These are phyloP conservation scores for Porpolomopsis calyptriformis DNA, from an alignment of 768 basidiomycete genomes.

Conservation along the genomic window DNA sequence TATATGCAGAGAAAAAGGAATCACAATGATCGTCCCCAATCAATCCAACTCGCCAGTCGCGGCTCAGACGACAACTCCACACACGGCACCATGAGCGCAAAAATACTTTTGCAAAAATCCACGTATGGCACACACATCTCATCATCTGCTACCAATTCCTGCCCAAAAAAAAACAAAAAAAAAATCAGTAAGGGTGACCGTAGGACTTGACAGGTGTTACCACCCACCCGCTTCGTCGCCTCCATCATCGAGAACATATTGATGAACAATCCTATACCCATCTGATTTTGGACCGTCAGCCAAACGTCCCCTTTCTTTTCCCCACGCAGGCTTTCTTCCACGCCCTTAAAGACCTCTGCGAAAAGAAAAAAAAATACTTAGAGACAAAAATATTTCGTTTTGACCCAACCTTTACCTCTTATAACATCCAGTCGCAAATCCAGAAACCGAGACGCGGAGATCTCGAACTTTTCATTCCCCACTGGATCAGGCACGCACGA, in stretches of 20 bases:
- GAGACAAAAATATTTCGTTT: conserved; percentile 7
- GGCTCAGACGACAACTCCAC: conserved; percentile 23
- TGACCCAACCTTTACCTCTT: conserved; percentile 20
- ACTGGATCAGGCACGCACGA: conserved; percentile 17
- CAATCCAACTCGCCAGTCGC: conserved; percentile 22
- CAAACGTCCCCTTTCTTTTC: conserved; percentile 17
- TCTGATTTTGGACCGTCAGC: conserved; percentile 22
- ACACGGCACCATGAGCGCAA: conserved; percentile 19
- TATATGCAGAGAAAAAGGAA: not conserved
- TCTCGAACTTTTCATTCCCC: conserved; percentile 17
- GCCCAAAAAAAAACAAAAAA: conserved; percentile 7
- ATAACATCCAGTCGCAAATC: conserved; percentile 28
- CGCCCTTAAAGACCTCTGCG: conserved; percentile 37
- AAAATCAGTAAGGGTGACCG: too few species aligned
- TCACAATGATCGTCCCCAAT: conserved; percentile 16
- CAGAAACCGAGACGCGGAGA: conserved; percentile 23
- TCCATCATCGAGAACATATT: conserved; percentile 44
- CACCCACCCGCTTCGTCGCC: conserved; percentile 32
- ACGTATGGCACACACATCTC: conserved; percentile 18
- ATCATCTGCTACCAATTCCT: conserved; percentile 12
- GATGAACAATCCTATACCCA: conserved; percentile 31
- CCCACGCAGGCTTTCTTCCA: conserved; percentile 26
- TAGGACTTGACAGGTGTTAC: too few species aligned
- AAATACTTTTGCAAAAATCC: conserved; percentile 25
- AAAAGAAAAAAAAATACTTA: not conserved